Evolutionary conservation across 176 grass and related monocot genomes (phyloP), one percentile per base, ranked within the genome.

Genomic region (Oryza brachyantha): DNA sequence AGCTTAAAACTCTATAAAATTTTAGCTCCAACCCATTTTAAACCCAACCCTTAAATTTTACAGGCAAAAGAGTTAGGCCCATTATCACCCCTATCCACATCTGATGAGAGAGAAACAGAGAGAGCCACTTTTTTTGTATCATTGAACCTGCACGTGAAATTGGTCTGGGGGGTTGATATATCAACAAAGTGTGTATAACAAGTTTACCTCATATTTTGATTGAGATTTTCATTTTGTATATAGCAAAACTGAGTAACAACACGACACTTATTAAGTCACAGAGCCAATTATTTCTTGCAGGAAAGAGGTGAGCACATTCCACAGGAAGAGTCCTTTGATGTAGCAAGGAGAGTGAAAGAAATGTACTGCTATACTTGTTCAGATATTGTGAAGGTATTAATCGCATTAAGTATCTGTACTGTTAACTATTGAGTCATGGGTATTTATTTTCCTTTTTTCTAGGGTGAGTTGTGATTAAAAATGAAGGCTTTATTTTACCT

Each of bases 221-320:
- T 70, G 29, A 69, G 46, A 26, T 80, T 26, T 9, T 65, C 37
- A 21, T 65, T 21, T 75, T 62, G 3, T 46, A 29, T 35, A 58
- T 38, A 62, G 13, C 74, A 12, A 73, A 21, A 65, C 27, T 55
- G 29, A 35, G 25, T 64, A 75, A 62, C 13, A 36, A 5, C 39
- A 58, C 2, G 37, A 22, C 29, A 71, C 19, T 5, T 26, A 28
- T 17, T n/a, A 55, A 57, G 63, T 65, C 55, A 38, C 7, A 14
- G n/a, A 80, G 38, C 34, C 13, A 83, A 59, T 46, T 37, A 17
- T 85, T 75, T 52, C 67, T 66, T 93, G 21, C 86, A 99, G 96
- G 96, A 99, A 90, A 95, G 96, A 84, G 92, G 96, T 84, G 96
- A 99, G 68, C 84, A 93, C 65, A 87, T 99, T 92, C 96, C 96